Evolutionary conservation across 345 rosid species (phyloP).

Genomic region (Populus euphratica): DNA sequence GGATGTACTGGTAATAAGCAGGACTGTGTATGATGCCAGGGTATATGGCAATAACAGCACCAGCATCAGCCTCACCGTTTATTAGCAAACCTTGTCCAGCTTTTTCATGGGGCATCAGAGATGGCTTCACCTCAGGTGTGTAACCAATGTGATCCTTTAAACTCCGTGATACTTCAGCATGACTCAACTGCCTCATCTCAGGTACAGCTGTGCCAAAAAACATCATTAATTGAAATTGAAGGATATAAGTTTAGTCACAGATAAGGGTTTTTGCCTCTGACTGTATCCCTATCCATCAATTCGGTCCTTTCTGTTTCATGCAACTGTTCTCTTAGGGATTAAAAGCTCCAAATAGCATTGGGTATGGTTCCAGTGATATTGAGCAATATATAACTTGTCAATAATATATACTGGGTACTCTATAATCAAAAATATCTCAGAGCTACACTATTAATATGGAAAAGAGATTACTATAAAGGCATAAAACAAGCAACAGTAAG

Average conservation of each 20-base stretch:
- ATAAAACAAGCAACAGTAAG: background rate
- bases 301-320: no score
- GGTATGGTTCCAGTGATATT: no score
- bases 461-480: background rate
- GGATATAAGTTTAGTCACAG: background rate
- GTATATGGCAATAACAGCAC: slow-evolving; percentile 74
- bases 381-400: background rate
- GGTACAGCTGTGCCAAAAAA: slow-evolving; percentile 70
- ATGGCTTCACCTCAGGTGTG: slow-evolving; percentile 56
- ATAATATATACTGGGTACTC: background rate
- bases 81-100: slow-evolving; percentile 75
- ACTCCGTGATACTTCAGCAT: slow-evolving; percentile 47
- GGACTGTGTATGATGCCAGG: slow-evolving; percentile 79
- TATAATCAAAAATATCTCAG: background rate
- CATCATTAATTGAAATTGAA: slow-evolving; percentile 36
- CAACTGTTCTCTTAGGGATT: no score
- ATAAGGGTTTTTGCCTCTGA: background rate
- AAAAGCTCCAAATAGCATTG: no score
- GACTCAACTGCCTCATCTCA: slow-evolving; percentile 57
- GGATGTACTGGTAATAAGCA: slow-evolving; percentile 69
- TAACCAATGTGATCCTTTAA: slow-evolving; percentile 68
- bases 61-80: slow-evolving; percentile 71
- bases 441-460: background rate
- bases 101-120: slow-evolving; percentile 62
- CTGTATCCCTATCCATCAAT: background rate